phyloP scores from a whole-genome alignment of 31 red algal genomes.

The Endocladia muricata region DNA sequence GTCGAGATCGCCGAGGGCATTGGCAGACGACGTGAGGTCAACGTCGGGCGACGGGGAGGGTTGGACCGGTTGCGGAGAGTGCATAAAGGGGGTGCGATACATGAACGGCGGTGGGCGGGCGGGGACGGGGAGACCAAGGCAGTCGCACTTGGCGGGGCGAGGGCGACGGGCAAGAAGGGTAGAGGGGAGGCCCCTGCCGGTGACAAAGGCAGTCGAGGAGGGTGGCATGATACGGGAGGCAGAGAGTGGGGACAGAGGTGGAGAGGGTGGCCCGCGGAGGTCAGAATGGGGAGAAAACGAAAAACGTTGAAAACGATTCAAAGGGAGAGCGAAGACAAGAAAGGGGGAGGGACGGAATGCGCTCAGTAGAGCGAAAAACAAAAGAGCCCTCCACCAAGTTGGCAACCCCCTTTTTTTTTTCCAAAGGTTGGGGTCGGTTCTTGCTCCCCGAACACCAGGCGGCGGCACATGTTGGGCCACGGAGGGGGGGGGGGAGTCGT shows the following conservation, averaged over 20 bases:
- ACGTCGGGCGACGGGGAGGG: neutral
- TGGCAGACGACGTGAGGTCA: neutral
- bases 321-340: no score
- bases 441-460: no score
- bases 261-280: constrained; percentile 7
- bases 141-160: neutral
- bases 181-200: neutral
- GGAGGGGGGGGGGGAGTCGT: no score
- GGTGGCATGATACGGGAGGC: neutral
- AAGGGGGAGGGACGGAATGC: no score
- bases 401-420: constrained; percentile 3
- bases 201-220: neutral
- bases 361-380: no score
- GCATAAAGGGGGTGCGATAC: neutral
- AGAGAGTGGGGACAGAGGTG: neutral
- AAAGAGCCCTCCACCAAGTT: no score
- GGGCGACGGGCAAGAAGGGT: neutral
- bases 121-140: neutral
- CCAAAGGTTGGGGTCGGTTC: neutral
- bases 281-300: neutral
- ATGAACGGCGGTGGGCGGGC: neutral
- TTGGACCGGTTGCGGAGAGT: neutral
- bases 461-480: no score
- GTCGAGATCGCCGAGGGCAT: neutral
- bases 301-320: no score